These are phyloP conservation scores for Amauroascus niger DNA, from an alignment of 2,329 filamentous ascomycete genomes.

Conservation along the genomic window DNA sequence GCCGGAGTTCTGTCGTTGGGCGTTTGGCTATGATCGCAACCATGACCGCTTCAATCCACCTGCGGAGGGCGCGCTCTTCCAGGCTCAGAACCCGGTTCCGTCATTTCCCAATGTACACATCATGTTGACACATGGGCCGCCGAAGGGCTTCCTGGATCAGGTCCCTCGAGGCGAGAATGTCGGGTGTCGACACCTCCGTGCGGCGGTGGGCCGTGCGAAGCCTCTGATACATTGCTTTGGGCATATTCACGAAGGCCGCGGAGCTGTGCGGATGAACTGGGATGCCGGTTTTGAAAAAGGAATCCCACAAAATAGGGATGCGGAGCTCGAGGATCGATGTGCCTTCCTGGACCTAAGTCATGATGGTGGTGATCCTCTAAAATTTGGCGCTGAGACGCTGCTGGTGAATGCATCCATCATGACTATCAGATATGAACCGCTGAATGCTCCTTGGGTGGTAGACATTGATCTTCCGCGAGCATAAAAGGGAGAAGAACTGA, in stretches of 20 bases:
- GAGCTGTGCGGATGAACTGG: slow-evolving; percentile 28
- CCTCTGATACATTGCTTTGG: slow-evolving; percentile 35
- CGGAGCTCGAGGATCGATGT: slow-evolving; percentile 2
- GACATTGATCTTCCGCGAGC: slow-evolving; percentile 38
- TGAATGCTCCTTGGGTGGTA: slow-evolving; percentile 47
- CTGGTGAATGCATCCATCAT: slow-evolving; percentile 53
- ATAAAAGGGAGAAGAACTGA: not conserved
- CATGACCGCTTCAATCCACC: slow-evolving; percentile 48
- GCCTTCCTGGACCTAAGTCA: slow-evolving; percentile 21
- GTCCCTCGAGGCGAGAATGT: slow-evolving; percentile 25
- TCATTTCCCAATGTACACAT: slow-evolving; percentile 33
- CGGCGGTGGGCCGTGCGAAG: slow-evolving; percentile 23
- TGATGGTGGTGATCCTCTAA: slow-evolving; percentile 25
- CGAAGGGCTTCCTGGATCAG: slow-evolving; percentile 43
- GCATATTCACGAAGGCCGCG: slow-evolving; percentile 39
- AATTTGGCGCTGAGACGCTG: slow-evolving; percentile 42
- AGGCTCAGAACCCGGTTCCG: slow-evolving; percentile 18
- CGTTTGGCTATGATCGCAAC: slow-evolving; percentile 44
- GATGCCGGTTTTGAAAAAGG: not conserved
- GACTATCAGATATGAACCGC: slow-evolving; percentile 32
- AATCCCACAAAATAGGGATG: slow-evolving; percentile 11
- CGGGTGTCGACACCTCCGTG: slow-evolving; percentile 27
- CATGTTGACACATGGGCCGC: slow-evolving; percentile 49
- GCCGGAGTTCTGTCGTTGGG: slow-evolving; percentile 49
- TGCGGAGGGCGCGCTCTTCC: slow-evolving; percentile 41